Conservation (phyloP, 345 rosid genomes). For the Salix caprea region DNA sequence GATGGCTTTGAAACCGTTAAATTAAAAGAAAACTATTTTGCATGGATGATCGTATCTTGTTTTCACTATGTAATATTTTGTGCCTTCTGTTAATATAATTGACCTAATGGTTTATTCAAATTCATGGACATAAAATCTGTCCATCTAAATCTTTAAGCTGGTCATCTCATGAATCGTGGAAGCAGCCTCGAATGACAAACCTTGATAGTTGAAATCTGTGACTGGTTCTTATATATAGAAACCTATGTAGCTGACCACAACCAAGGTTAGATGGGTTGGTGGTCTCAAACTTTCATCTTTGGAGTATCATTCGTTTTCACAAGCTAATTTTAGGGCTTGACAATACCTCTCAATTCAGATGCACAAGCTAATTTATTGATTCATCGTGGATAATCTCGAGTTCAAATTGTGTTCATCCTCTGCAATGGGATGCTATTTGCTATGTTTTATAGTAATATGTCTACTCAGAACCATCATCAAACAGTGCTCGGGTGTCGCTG, state of each 20-base stretch:
- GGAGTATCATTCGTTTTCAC: neutral
- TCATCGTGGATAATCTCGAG: neutral
- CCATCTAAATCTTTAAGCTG: neutral
- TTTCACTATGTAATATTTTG: neutral
- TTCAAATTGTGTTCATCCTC: neutral
- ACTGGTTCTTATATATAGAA: neutral
- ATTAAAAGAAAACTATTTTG: neutral
- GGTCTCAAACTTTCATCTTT: neutral
- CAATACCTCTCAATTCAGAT: neutral
- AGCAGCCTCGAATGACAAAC: neutral
- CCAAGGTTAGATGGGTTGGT: neutral
- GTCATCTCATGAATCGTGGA: neutral
- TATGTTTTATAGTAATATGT: neutral
- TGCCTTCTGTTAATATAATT: constrained; percentile 1
- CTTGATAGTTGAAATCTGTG: neutral
- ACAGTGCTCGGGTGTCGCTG: neutral
- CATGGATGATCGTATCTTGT: neutral
- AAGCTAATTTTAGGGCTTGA: neutral
- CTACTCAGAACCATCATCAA: neutral
- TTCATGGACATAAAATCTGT: neutral
- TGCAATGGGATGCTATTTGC: neutral
- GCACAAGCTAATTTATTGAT: neutral
- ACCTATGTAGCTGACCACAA: neutral
- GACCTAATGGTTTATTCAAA: neutral
- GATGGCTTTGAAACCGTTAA: neutral